Percentiles rank a stretch among this genome's conserved stretches.
Evolutionary conservation across 192 early-diverging fungal genomes (phyloP).

Genomic region (Lunasporangiospora selenospora): DNA sequence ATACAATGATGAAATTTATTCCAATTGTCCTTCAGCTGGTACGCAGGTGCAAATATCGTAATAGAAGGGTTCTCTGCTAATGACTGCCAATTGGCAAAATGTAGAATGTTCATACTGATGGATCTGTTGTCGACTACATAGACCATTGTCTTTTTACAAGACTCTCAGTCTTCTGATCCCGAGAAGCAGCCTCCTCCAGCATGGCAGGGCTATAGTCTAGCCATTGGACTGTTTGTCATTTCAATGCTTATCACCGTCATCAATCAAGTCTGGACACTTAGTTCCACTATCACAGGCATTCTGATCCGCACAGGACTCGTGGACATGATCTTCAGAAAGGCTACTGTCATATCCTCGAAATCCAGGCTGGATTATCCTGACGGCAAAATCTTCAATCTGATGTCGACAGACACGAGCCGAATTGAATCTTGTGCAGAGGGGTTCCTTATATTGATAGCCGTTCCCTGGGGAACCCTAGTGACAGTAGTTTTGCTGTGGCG

Average conservation of each 20-base stretch:
- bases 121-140: no score
- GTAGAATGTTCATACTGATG: no score
- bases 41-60: no score
- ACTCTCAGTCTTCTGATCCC: slow-evolving; percentile 4
- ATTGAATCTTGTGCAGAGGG: slow-evolving; percentile 13
- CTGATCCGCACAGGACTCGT: slow-evolving; percentile 8
- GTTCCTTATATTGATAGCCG: slow-evolving; percentile 52
- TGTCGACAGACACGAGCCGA: slow-evolving; percentile 47
- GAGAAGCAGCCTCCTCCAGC: slow-evolving; percentile 6
- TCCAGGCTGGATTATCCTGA: slow-evolving; percentile 30
- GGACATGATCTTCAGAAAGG: slow-evolving; percentile 30
- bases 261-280: background rate
- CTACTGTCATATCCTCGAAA: slow-evolving; percentile 27
- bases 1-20: no score
- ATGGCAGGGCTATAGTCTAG: slow-evolving; percentile 28
- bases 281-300: background rate
- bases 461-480: slow-evolving; percentile 66
- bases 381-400: slow-evolving; percentile 55
- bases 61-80: no score
- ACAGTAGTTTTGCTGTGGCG: slow-evolving; percentile 71
- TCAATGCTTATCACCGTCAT: background rate
- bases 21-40: no score
- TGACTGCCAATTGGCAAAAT: no score
- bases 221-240: background rate
- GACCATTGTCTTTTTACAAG: slow-evolving; percentile 27